Base-by-base conservation (phyloP, 2,329 filamentous ascomycete species). In the Ophiocordyceps camponoti-floridani region DNA sequence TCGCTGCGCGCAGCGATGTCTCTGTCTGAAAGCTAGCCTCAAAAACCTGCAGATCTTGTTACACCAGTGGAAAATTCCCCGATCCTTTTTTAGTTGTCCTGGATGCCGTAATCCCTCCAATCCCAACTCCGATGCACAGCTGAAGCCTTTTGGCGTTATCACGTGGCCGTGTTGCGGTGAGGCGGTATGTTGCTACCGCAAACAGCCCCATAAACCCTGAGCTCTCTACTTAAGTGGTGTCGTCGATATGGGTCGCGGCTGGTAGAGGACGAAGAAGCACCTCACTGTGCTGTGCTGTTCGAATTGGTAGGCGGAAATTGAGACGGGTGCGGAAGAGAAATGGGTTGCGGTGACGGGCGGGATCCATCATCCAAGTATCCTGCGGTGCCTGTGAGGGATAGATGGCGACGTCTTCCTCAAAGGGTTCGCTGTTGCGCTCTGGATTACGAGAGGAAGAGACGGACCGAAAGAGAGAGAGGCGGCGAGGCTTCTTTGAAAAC, bases 271-370 rank as follows among this genome's bases (percentile, higher is more conserved):
- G 16, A 38, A 38, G 35, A 19, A 16, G n/a, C 10, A 38, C 1
- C 19, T 28, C 19, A 10, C 30, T 12, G 28, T 30, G 28, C 28
- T 30, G n/a, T 7, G 35, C 14, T 4, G 35, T 4, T 18, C 35
- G 35, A 38, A 16, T 10, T 16, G 35, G 16, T 18, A 38, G 35
- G 9, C 35, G 44, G 4, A 61, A 46, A 45, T 55, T 52, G 48
- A 59, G 47, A 16, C 50, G 53, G n/a, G 58, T 62, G 42, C 57
- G 56, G 51, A 62, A 60, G 40, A 54, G 53, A 35, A 62, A 61
- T 16, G 59, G 58, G 45, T 60, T 62, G 18, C 41, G 44, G 18
- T 18, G 38, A 5, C 18, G 27, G 10, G 30, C 40, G 7, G 41
- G 40, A 42, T 45, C 43, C 5, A 28, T 9, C 13, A 44, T 10